These are phyloP conservation scores for Sugiyamaella americana DNA, from an alignment of 805 yeast genomes.

Conservation along the genomic window DNA sequence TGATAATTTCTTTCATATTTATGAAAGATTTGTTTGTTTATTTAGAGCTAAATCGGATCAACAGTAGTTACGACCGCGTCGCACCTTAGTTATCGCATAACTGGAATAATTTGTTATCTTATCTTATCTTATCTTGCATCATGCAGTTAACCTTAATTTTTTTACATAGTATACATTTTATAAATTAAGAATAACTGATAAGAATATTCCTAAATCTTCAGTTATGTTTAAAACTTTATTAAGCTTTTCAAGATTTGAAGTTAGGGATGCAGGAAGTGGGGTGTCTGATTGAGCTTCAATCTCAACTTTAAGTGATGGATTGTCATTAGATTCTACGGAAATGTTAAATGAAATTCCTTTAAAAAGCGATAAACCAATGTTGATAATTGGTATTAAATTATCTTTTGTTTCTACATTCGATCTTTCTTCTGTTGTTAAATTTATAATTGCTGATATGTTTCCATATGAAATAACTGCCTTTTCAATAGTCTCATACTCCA, in stretches of 20 bases:
- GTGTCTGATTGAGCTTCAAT: background rate
- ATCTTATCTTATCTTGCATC: too few species aligned
- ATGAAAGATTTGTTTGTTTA: too few species aligned
- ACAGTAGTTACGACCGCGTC: too few species aligned
- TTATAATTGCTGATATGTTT: background rate
- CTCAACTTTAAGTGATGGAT: background rate
- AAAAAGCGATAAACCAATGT: background rate
- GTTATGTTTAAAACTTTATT: background rate
- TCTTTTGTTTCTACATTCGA: background rate
- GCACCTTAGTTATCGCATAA: too few species aligned
- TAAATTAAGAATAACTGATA: background rate
- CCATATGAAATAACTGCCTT: background rate
- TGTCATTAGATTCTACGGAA: background rate
- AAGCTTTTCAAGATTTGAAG: background rate
- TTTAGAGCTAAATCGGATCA: too few species aligned
- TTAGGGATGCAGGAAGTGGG: background rate
- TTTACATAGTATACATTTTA: too few species aligned
- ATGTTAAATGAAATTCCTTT: background rate
- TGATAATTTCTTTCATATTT: slow-evolving; percentile 4
- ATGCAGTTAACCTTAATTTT: too few species aligned
- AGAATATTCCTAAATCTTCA: background rate
- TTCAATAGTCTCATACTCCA: slow-evolving; percentile 12
- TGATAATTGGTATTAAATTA: background rate
- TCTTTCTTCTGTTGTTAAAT: background rate
- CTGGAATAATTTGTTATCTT: too few species aligned